phyloP scores from a whole-genome alignment of 2,329 filamentous ascomycete species.

The Nemania serpens region DNA sequence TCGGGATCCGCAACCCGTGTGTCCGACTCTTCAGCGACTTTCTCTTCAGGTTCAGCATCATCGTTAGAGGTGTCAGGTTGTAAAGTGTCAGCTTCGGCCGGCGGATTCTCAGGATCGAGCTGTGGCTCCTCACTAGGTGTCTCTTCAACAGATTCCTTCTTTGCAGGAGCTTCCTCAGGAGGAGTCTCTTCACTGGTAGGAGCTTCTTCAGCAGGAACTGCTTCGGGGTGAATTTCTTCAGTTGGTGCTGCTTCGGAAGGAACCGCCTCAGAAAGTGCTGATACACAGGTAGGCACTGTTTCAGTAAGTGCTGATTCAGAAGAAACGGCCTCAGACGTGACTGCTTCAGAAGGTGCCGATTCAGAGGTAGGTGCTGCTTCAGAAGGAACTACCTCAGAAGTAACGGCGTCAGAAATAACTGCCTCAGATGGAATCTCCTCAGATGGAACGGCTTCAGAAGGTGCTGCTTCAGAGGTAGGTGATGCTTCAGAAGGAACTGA shows the following conservation, averaged over 20 bases:
- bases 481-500: too few relatives aligned
- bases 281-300: neutral
- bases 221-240: neutral
- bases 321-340: neutral
- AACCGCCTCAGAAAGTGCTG: neutral
- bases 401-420: too few relatives aligned
- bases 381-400: neutral
- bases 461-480: neutral
- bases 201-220: neutral
- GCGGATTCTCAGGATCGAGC: neutral
- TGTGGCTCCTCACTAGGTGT: neutral
- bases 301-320: neutral
- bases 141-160: conserved; percentile 2
- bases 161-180: neutral
- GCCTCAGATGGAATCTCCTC: too few relatives aligned
- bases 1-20: neutral
- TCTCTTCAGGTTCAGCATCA: conserved; percentile 23
- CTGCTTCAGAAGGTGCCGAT: neutral
- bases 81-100: neutral
- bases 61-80: conserved; percentile 18
- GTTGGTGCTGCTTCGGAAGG: neutral
- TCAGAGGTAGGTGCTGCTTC: neutral
- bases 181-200: neutral
- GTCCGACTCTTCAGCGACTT: conserved; percentile 13
- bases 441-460: neutral